These are phyloP conservation scores for Teunomyces funiuensis DNA, from an alignment of 805 yeast genomes.

Conservation along the genomic window DNA sequence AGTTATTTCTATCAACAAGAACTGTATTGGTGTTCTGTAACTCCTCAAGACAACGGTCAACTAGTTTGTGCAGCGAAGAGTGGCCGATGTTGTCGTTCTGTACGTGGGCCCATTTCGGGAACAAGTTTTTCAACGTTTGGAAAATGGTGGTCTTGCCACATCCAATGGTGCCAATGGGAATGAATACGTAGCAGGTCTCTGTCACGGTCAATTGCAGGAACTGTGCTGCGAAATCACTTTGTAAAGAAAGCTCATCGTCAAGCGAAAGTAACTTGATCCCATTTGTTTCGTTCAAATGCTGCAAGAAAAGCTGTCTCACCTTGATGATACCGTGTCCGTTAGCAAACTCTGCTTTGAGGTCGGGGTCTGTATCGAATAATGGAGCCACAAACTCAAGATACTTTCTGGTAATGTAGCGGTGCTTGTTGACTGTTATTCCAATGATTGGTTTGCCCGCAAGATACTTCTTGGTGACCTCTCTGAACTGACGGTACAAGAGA, in stretches of 20 bases:
- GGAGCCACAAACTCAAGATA: conserved; percentile 69
- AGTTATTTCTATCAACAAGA: conserved; percentile 82
- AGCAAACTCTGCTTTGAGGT: conserved; percentile 44
- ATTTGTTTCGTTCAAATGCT: conserved; percentile 37
- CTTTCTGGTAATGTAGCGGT: conserved; percentile 58
- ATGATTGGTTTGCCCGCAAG: conserved; percentile 26
- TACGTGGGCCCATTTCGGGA: conserved; percentile 60
- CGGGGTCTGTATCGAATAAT: conserved; percentile 49
- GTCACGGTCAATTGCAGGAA: conserved; percentile 13
- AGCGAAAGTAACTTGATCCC: conserved; percentile 60
- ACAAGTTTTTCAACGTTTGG: conserved; percentile 54
- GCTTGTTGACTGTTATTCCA: conserved; percentile 28
- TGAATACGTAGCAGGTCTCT: conserved; percentile 56
- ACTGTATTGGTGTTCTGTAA: conserved; percentile 47
- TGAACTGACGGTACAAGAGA: conserved; percentile 81
- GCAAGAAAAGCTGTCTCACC: conserved; percentile 65
- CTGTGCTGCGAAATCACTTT: conserved; percentile 18
- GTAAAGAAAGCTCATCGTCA: conserved; percentile 37
- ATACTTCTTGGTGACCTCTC: conserved; percentile 76
- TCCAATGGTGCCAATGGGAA: conserved; percentile 89
- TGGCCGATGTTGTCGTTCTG: conserved; percentile 75
- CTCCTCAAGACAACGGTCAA: conserved; percentile 42
- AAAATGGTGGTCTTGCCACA: conserved; percentile 92
- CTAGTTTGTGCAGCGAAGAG: conserved; percentile 48
- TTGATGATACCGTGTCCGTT: conserved; percentile 72